Evolutionary conservation across 2,329 filamentous ascomycete species (phyloP).

Genomic region (Raffaelea albimanens): DNA sequence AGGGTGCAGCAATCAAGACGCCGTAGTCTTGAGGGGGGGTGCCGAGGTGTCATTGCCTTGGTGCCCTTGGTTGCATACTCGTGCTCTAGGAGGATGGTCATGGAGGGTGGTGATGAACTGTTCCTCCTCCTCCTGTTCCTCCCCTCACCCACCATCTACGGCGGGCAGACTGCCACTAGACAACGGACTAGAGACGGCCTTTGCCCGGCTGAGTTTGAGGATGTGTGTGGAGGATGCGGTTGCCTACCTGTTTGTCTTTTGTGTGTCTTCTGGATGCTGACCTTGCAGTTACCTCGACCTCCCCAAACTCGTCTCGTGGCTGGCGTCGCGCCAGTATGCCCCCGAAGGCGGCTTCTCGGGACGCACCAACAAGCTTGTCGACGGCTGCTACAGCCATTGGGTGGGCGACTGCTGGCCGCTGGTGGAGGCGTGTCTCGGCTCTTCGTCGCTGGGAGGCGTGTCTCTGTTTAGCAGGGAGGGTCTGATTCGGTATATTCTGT

Average conservation of each 20-base stretch:
- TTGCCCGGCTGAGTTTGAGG: no score
- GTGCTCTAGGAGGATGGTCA: no score
- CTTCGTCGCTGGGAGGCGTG: constrained; percentile 17
- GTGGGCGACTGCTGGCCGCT: constrained; percentile 91
- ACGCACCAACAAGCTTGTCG: constrained; percentile 93
- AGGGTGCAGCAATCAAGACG: no score
- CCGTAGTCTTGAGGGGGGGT: no score
- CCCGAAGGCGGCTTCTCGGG: constrained; percentile 91
- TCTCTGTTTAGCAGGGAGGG: constrained; percentile 71
- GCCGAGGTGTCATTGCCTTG: no score
- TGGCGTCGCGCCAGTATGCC: constrained; percentile 78
- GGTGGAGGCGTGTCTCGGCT: constrained; percentile 65
- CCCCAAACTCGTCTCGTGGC: constrained; percentile 70
- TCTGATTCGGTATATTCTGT: constrained; percentile 79
- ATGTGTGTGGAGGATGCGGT: no score
- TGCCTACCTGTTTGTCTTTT: neutral
- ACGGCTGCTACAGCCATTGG: constrained; percentile 98
- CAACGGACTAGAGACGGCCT: no score
- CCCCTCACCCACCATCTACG: no score
- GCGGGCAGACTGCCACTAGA: neutral
- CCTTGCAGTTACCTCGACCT: constrained; percentile 63
- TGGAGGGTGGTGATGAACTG: neutral
- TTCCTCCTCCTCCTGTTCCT: no score
- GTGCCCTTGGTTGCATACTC: no score
- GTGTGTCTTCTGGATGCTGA: constrained; percentile 1